phyloP scores from a whole-genome alignment of 768 basidiomycete genomes.

The Leccinum barrowsii region DNA sequence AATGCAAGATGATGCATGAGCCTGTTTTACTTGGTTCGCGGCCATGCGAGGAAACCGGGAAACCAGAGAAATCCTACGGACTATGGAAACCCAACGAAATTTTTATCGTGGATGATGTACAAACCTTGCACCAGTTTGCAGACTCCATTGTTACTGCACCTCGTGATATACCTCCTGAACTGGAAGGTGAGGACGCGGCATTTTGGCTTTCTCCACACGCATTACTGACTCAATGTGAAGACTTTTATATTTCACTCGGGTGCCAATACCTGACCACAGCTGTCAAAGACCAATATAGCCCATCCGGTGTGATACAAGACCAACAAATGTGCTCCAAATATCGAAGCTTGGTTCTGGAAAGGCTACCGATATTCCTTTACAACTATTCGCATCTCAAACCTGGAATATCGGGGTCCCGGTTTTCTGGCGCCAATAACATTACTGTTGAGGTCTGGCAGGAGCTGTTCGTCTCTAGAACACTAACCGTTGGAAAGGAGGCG shows the following conservation, averaged over 20 bases:
- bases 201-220: background rate
- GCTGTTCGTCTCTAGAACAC: slow-evolving; percentile 53
- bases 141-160: slow-evolving; percentile 69
- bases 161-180: slow-evolving; percentile 85
- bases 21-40: slow-evolving; percentile 68
- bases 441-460: slow-evolving; percentile 62
- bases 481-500: slow-evolving; percentile 45
- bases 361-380: slow-evolving; percentile 83
- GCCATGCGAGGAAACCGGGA: background rate
- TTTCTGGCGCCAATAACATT: slow-evolving; percentile 48
- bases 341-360: slow-evolving; percentile 61
- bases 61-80: slow-evolving; percentile 60
- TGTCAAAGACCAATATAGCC: slow-evolving; percentile 71
- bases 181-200: slow-evolving; percentile 61
- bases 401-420: slow-evolving; percentile 53
- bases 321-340: slow-evolving; percentile 45
- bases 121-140: slow-evolving; percentile 70
- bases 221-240: slow-evolving; percentile 29
- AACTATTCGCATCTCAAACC: slow-evolving; percentile 68
- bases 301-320: slow-evolving; percentile 44
- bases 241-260: slow-evolving; percentile 72
- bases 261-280: slow-evolving; percentile 63
- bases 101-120: slow-evolving; percentile 80
- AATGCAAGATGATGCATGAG: slow-evolving; percentile 54
- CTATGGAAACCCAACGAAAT: slow-evolving; percentile 64